Evolutionary conservation across 768 basidiomycete genomes (phyloP).

Genomic region (Daedaleopsis sinensis): DNA sequence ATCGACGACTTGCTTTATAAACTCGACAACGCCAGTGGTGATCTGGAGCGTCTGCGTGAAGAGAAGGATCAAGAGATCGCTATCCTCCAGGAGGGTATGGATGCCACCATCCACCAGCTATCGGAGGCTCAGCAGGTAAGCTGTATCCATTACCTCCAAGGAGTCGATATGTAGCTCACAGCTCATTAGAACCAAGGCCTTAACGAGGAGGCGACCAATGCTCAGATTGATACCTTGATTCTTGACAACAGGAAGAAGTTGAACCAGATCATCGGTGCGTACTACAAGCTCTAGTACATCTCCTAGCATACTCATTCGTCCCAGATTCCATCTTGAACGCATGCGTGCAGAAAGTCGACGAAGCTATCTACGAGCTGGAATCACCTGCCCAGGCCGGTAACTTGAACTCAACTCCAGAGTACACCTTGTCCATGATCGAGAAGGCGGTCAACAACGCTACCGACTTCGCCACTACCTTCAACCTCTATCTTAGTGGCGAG

Average conservation of each 20-base stretch:
- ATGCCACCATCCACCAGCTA: slow-evolving; percentile 85
- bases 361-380: slow-evolving; percentile 96
- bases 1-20: slow-evolving; percentile 91
- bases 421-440: slow-evolving; percentile 97
- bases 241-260: slow-evolving; percentile 97
- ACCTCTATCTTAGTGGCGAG: slow-evolving; percentile 86
- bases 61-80: slow-evolving; percentile 98
- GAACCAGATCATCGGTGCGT: slow-evolving; percentile 90
- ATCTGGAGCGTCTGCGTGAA: slow-evolving; percentile 82
- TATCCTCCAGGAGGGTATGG: slow-evolving; percentile 95
- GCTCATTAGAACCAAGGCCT: slow-evolving; percentile 74
- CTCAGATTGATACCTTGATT: slow-evolving; percentile 97
- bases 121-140: slow-evolving; percentile 84
- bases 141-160: slow-evolving; percentile 5
- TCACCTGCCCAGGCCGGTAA: slow-evolving; percentile 95
- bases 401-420: slow-evolving; percentile 96
- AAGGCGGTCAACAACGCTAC: slow-evolving; percentile 93
- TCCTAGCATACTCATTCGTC: slow-evolving; percentile 17
- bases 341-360: slow-evolving; percentile 96
- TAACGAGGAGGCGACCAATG: slow-evolving; percentile 87
- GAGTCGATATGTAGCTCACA: slow-evolving; percentile 11
- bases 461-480: slow-evolving; percentile 94
- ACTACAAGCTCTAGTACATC: slow-evolving; percentile 1
- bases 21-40: slow-evolving; percentile 71
- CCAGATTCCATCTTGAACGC: slow-evolving; percentile 95